A percentile compares a stretch with the other conserved stretches of the same genome.
Conservation (phyloP, 495 filamentous ascomycete genomes). For the Penicillium canescens region DNA sequence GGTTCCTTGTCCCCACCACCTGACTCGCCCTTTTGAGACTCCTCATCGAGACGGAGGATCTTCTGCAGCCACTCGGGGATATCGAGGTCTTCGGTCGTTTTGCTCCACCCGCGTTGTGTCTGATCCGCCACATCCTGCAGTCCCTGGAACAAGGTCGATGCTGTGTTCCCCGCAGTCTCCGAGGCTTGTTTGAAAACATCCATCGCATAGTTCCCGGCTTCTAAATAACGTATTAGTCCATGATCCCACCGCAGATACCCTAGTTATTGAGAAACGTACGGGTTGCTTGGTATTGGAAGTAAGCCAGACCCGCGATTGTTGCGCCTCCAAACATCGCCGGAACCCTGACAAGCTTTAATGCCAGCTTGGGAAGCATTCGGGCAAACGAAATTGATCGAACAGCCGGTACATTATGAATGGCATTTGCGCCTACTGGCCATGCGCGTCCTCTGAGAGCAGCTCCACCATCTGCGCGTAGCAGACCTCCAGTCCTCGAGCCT, state of each 20-base stretch:
- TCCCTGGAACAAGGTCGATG: slow-evolving; percentile 64
- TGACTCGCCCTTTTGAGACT: slow-evolving; percentile 39
- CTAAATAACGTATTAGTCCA: slow-evolving; percentile 44
- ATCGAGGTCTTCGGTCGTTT: slow-evolving; percentile 75
- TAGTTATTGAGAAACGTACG: slow-evolving; percentile 55
- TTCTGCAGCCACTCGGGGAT: slow-evolving; percentile 85
- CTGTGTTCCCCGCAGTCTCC: slow-evolving; percentile 65
- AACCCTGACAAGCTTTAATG: slow-evolving; percentile 80
- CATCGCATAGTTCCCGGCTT: slow-evolving; percentile 86
- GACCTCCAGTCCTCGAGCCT: slow-evolving; percentile 61
- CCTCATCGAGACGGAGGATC: slow-evolving; percentile 62
- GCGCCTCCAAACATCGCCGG: slow-evolving; percentile 91
- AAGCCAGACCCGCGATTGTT: slow-evolving; percentile 81
- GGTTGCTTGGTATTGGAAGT: slow-evolving; percentile 93
- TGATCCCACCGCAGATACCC: not conserved
- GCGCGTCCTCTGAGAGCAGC: slow-evolving; percentile 60
- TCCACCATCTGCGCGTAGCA: slow-evolving; percentile 65
- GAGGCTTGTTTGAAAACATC: slow-evolving; percentile 73
- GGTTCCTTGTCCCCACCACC: slow-evolving; percentile 53
- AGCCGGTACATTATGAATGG: slow-evolving; percentile 75
- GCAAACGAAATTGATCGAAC: slow-evolving; percentile 85
- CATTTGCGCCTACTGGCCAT: slow-evolving; percentile 74
- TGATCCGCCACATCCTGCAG: slow-evolving; percentile 75
- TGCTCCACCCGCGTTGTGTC: slow-evolving; percentile 77
- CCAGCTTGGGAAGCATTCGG: slow-evolving; percentile 81